A percentile compares a stretch with the other conserved stretches of the same genome.
Evolutionary conservation across 345 rosid genomes (phyloP).

Genomic region (Diplotaxis tenuifolia): DNA sequence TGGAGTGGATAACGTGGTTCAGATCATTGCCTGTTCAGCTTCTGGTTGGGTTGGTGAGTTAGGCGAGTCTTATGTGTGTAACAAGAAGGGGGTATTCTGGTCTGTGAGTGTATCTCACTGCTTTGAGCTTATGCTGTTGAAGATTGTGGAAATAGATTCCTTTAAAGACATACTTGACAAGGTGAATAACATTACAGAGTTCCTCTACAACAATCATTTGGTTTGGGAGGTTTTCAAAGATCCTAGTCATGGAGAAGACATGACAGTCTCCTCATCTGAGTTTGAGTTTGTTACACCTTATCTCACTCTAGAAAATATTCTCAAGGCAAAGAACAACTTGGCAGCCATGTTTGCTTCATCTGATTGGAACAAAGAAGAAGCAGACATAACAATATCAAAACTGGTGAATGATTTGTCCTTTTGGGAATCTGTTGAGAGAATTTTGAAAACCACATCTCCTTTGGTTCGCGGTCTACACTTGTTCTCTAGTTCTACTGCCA

Average conservation of each 20-base stretch:
- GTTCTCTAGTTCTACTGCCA: conserved; percentile 34
- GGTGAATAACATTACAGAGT: not conserved
- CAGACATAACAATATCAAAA: conserved; percentile 36
- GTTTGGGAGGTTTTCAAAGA: conserved; percentile 34
- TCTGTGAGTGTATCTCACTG: conserved; percentile 57
- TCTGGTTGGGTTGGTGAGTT: conserved; percentile 51
- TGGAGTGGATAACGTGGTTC: conserved; percentile 54
- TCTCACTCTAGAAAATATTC: conserved; percentile 47
- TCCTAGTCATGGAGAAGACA: conserved; percentile 19
- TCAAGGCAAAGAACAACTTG: conserved; percentile 42
- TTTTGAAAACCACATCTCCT: conserved; percentile 47
- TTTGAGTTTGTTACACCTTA: conserved; percentile 41
- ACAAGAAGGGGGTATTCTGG: conserved; percentile 54
- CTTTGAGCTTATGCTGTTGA: conserved; percentile 53
- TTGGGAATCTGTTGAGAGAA: conserved; percentile 48
- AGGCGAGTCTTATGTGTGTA: conserved; percentile 42
- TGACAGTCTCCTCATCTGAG: conserved; percentile 25
- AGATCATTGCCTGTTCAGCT: conserved; percentile 47
- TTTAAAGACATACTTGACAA: conserved; percentile 34
- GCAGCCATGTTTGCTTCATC: conserved; percentile 43
- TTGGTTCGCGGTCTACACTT: conserved; percentile 42
- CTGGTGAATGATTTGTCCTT: conserved; percentile 42
- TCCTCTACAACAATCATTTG: conserved; percentile 35
- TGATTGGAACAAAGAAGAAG: conserved; percentile 39
- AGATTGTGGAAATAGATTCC: conserved; percentile 31